Percentiles rank a stretch among this genome's conserved stretches.
phyloP scores from a whole-genome alignment of 768 basidiomycete species.

The Termitomyces sp. region DNA sequence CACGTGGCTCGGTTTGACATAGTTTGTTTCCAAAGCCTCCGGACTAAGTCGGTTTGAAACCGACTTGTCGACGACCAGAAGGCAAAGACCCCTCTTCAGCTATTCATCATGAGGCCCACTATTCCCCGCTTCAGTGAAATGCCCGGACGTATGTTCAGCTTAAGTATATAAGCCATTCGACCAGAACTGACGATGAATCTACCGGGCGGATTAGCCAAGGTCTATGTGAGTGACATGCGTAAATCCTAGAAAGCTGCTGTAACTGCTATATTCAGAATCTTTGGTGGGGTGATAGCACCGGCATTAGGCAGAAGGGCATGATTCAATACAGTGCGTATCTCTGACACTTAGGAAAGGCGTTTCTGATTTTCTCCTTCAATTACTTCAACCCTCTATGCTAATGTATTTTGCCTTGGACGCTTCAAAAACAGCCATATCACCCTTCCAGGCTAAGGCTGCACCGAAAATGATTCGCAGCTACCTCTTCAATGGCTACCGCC shows the following conservation, averaged over 20 bases:
- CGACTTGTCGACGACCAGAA: constrained; percentile 11
- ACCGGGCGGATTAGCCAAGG: constrained; percentile 47
- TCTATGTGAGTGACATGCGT: constrained; percentile 56
- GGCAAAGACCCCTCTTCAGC: constrained; percentile 10
- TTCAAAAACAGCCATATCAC: constrained; percentile 65
- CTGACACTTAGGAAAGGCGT: not conserved
- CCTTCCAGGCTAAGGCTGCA: constrained; percentile 70
- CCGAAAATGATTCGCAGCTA: constrained; percentile 68
- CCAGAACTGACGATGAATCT: not conserved
- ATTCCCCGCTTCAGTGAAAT: constrained; percentile 61
- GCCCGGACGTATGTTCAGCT: constrained; percentile 65
- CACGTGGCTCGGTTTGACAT: constrained; percentile 22
- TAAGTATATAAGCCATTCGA: not conserved
- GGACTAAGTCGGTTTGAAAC: constrained; percentile 14
- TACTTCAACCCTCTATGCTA: not conserved
- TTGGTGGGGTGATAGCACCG: constrained; percentile 85
- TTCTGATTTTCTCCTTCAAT: not conserved
- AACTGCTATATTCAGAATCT: constrained; percentile 46
- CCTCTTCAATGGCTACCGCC: constrained; percentile 82
- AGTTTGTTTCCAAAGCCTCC: constrained; percentile 14
- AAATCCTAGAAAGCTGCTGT: not conserved
- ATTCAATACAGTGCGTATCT: constrained; percentile 71
- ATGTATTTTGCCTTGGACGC: not conserved
- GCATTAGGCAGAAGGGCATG: constrained; percentile 67
- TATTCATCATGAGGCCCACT: constrained; percentile 53